A percentile compares a stretch with the other conserved stretches of the same genome.
Evolutionary conservation across 225 moss, liverwort and hornwort genomes (phyloP).

Genomic region (Polytrichum commune): DNA sequence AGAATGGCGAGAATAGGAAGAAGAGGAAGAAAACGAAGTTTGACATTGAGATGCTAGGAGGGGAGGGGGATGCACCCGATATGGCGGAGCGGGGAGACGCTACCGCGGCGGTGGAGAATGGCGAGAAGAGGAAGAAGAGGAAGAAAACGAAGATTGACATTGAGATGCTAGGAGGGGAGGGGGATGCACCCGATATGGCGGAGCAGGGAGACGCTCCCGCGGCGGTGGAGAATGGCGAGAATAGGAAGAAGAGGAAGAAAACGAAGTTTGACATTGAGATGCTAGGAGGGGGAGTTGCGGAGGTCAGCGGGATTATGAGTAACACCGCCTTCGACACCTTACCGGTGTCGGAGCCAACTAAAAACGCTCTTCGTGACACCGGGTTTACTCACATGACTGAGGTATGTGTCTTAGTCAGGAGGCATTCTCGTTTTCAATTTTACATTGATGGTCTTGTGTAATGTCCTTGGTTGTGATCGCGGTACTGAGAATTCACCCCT

Average conservation of each 20-base stretch:
- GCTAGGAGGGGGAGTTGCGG: slow-evolving; percentile 61
- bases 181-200: background rate
- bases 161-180: background rate
- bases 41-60: background rate
- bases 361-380: slow-evolving; percentile 80
- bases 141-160: slow-evolving; percentile 54
- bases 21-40: too few relatives aligned
- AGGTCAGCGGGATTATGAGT: slow-evolving; percentile 94
- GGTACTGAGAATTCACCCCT: too few relatives aligned
- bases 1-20: too few relatives aligned
- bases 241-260: slow-evolving; percentile 65
- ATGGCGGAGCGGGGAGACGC: background rate
- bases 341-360: slow-evolving; percentile 88
- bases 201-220: background rate
- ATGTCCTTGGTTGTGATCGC: too few relatives aligned
- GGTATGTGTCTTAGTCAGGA: slow-evolving; percentile 17
- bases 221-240: background rate
- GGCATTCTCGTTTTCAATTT: too few relatives aligned
- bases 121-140: slow-evolving; percentile 31
- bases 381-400: slow-evolving; percentile 97
- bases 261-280: slow-evolving; percentile 83
- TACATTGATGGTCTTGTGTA: too few relatives aligned
- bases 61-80: background rate
- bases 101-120: background rate
- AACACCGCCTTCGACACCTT: slow-evolving; percentile 71